phyloP scores from a whole-genome alignment of 805 yeast species.

The Ogataea saltuana region DNA sequence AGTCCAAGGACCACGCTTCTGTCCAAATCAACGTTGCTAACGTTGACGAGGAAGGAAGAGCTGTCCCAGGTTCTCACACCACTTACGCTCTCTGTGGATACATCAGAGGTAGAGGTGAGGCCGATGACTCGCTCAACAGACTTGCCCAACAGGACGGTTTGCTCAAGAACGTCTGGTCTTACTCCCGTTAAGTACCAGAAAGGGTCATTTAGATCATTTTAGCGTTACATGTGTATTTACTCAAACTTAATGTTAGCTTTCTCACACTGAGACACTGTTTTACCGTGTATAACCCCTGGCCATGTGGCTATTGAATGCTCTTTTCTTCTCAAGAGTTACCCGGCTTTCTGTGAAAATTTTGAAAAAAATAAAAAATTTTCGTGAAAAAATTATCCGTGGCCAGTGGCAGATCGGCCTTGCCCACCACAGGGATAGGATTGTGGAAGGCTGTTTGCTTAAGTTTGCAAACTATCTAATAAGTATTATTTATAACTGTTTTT shows the following conservation, averaged over 20 bases:
- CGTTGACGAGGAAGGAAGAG: conserved; percentile 96
- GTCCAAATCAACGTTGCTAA: conserved; percentile 98
- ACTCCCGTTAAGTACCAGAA: conserved; percentile 71
- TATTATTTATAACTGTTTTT: no score
- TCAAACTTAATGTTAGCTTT: conserved; percentile 5
- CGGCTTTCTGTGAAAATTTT: conserved; percentile 9
- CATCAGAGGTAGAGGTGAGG: conserved; percentile 99
- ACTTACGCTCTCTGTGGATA: conserved; percentile 97
- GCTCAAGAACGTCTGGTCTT: conserved; percentile 92
- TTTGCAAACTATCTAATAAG: background rate
- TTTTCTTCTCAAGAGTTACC: background rate
- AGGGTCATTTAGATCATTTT: background rate
- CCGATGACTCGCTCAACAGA: conserved; percentile 99
- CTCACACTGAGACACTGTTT: no score
- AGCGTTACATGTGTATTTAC: conserved; percentile 11
- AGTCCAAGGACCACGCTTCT: conserved; percentile 99
- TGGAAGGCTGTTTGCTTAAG: conserved; percentile 7
- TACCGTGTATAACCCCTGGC: no score
- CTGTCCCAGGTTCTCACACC: conserved; percentile 85
- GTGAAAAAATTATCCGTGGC: conserved; percentile 11
- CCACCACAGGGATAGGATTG: conserved; percentile 9
- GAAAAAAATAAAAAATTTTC: conserved; percentile 8
- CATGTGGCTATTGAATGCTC: background rate
- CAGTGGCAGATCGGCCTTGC: conserved; percentile 9
- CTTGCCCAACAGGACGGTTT: conserved; percentile 98